Evolutionary conservation across 164 flowering plant genomes (phyloP).

Genomic region (Macadamia integrifolia): DNA sequence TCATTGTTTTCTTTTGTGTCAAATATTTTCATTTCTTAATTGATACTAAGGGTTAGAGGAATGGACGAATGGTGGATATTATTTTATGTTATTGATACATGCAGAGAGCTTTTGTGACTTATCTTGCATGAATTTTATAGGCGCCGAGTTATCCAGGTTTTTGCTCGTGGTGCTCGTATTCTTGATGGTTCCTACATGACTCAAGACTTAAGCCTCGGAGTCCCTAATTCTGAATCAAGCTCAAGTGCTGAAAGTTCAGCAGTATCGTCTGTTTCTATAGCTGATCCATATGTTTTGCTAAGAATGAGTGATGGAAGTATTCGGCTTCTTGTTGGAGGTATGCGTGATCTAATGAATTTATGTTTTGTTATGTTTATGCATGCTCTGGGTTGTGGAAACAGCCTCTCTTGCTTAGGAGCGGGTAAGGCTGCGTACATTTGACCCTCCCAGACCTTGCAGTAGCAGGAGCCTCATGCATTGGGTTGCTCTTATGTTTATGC

Average conservation of each 20-base stretch:
- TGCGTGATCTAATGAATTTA: neutral
- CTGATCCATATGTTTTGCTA: slow-evolving; percentile 91
- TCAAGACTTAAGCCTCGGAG: slow-evolving; percentile 70
- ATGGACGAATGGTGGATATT: neutral
- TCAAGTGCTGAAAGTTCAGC: slow-evolving; percentile 46
- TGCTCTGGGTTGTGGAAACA: no score
- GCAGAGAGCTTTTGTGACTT: neutral
- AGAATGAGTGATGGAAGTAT: slow-evolving; percentile 91
- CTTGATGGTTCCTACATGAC: slow-evolving; percentile 97
- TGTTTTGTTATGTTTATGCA: neutral
- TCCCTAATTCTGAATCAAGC: slow-evolving; percentile 52
- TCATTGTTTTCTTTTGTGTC: neutral
- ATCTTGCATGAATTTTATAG: slow-evolving; percentile 23
- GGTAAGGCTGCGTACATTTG: no score
- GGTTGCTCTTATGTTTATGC: neutral
- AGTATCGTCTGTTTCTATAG: slow-evolving; percentile 73
- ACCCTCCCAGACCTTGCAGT: no score
- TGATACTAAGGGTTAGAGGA: neutral
- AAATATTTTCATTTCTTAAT: no score
- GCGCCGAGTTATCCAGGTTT: slow-evolving; percentile 91
- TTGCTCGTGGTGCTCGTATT: slow-evolving; percentile 82
- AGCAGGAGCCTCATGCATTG: no score
- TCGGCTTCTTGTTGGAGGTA: slow-evolving; percentile 98
- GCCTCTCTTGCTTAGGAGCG: no score
- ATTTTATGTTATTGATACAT: neutral